Conservation (phyloP, 495 filamentous ascomycete species). For the Cercophora newfieldiana region DNA sequence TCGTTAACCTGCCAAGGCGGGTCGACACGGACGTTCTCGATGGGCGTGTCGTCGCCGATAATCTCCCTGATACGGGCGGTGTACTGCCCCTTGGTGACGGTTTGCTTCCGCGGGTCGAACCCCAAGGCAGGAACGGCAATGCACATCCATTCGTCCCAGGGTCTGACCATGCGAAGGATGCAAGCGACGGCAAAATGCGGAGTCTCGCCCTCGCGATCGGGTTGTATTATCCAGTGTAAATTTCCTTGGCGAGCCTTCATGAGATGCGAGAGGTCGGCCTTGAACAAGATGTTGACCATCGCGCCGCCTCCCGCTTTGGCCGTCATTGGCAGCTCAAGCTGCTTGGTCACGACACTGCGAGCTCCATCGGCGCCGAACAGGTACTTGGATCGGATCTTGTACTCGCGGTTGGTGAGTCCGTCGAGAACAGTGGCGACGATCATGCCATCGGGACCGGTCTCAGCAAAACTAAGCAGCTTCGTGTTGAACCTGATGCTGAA, state of each 20-base stretch:
- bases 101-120: conserved; percentile 18
- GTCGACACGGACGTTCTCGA: conserved; percentile 29
- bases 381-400: conserved; percentile 49
- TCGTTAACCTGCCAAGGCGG: conserved; percentile 39
- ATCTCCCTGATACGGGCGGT: conserved; percentile 41
- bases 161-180: conserved; percentile 37
- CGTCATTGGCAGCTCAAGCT: conserved; percentile 43
- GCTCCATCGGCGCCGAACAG: conserved; percentile 58
- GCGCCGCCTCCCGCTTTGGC: conserved; percentile 42
- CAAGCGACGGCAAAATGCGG: conserved; percentile 31
- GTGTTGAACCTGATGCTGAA: conserved; percentile 43
- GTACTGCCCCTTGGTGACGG: conserved; percentile 31
- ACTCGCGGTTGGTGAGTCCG: conserved; percentile 36
- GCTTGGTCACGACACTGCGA: conserved; percentile 42
- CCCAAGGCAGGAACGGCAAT: conserved; percentile 28
- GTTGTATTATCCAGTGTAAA: conserved; percentile 50
- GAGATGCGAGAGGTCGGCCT: conserved; percentile 50
- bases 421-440: conserved; percentile 43
- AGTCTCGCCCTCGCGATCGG: conserved; percentile 20
- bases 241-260: conserved; percentile 48
- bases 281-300: conserved; percentile 50
- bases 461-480: conserved; percentile 31
- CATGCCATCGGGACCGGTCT: conserved; percentile 10
- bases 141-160: conserved; percentile 43
- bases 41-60: conserved; percentile 48